phyloP scores from a whole-genome alignment of 345 rosid species.

The Heritiera fomes region DNA sequence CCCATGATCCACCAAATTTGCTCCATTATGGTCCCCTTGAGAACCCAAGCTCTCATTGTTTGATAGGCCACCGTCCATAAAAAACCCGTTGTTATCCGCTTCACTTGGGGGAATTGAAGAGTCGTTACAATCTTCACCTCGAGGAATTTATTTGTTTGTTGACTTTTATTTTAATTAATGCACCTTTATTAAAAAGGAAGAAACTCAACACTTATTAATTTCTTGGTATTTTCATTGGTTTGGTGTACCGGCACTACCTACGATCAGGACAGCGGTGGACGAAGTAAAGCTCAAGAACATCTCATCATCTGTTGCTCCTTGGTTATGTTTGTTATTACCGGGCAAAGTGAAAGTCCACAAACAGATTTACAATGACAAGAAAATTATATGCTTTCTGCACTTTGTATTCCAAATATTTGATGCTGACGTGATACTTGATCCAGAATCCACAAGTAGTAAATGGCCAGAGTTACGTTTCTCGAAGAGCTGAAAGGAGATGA shows the following conservation, averaged over 20 bases:
- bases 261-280: conserved; percentile 43
- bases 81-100: no score
- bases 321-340: no score
- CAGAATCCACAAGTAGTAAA: background rate
- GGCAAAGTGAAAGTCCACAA: background rate
- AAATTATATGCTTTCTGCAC: background rate
- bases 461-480: no score
- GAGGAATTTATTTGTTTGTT: no score
- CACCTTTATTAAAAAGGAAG: background rate
- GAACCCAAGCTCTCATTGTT: no score
- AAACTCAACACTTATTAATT: background rate
- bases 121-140: no score
- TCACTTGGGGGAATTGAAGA: no score
- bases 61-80: no score
- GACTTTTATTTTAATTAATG: no score
- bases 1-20: no score
- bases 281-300: conserved; percentile 47
- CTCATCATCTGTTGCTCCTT: conserved; percentile 14
- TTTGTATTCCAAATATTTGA: background rate
- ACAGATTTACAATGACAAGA: background rate
- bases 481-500: background rate
- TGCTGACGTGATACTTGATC: background rate
- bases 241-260: conserved; percentile 59
- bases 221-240: conserved; percentile 87
- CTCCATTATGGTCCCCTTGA: no score